phyloP scores from a whole-genome alignment of 73 alveolate genomes.

The Diophrys sp. region DNA sequence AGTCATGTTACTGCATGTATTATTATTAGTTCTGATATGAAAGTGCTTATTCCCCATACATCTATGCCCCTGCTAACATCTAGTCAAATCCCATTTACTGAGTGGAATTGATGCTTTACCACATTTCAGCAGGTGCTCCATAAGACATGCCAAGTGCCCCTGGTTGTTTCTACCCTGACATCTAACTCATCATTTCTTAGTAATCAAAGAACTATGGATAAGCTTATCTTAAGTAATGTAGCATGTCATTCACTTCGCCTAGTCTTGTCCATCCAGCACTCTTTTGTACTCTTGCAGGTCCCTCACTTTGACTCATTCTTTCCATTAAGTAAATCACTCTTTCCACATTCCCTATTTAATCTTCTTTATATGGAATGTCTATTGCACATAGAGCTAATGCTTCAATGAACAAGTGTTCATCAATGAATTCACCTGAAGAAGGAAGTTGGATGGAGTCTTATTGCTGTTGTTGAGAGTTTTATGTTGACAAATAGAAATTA shows the following conservation, averaged over 20 bases:
- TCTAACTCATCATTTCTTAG: neutral
- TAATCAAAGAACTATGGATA: slow-evolving; percentile 24
- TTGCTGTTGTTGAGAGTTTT: slow-evolving; percentile 1
- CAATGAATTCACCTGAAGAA: slow-evolving; percentile 51
- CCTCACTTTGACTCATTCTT: slow-evolving; percentile 69
- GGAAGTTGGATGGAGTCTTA: slow-evolving; percentile 6
- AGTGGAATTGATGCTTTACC: neutral
- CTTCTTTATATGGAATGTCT: slow-evolving; percentile 61
- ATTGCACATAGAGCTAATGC: slow-evolving; percentile 69
- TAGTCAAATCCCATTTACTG: neutral
- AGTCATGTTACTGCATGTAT: no score
- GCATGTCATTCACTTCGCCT: slow-evolving; percentile 34
- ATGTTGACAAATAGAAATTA: slow-evolving; percentile 50
- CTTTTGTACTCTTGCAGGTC: slow-evolving; percentile 61
- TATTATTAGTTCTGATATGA: neutral
- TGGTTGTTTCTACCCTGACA: neutral
- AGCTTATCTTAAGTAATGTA: slow-evolving; percentile 5
- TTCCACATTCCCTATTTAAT: slow-evolving; percentile 55
- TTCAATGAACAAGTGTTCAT: slow-evolving; percentile 75
- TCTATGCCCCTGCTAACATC: neutral
- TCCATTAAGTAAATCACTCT: slow-evolving; percentile 61
- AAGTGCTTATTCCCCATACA: neutral
- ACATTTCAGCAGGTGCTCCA: no score
- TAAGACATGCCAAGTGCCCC: neutral
- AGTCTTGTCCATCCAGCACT: slow-evolving; percentile 61